Base-by-base conservation (phyloP, 768 basidiomycete genomes). In the Rhizopogon salebrosus region DNA sequence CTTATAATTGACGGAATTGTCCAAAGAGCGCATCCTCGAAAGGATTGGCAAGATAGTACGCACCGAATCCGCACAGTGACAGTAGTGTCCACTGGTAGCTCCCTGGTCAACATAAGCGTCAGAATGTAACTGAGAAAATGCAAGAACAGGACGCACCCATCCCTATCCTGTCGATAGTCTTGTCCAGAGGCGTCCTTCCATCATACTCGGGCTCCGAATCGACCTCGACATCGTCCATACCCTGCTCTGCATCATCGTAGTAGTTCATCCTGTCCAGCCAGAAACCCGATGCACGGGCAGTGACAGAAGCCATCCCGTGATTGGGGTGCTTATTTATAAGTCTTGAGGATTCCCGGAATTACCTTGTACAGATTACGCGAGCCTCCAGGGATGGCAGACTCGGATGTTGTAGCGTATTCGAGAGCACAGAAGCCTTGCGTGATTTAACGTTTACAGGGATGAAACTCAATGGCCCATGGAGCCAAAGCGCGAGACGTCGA, bases 31-130 rank as follows among this genome's bases (percentile, higher is more conserved):
- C 7, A 16, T 26, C 37, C n/a, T n/a, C n/a, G n/a, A n/a, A n/a
- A n/a, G n/a, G n/a, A n/a, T n/a, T n/a, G n/a, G 29, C 29, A 24
- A 20, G n/a, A 54, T 7, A 16, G 40, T 1, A 73, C 89, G 65
- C 72, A 92, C 92, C 90, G 58, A 92, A 89, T 40, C 92, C 92
- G 72, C 93, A 95, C 10, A 95, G 70, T 16, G 87, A 89, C 41
- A 93, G 62, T 38, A 92, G 68, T 5, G 80, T 81, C 89, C 88
- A 91, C 60, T 93, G 91, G 59, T 92, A 92, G 51, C 79, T 85
- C 38, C 80, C 80, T 82, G 59, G 35, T 13, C n/a, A 3, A 18
- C 29, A 14, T 31, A 6, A 8, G 22, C n/a, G 43, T 35, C 20
- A 60, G 24, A 39, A 49, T 23, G 24, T 20, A 45, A 24, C 16